Percentiles rank a stretch among this genome's conserved stretches.
These are phyloP conservation scores for Yamadazyma paraphyllophila DNA, from an alignment of 805 yeast species.

Conservation along the genomic window DNA sequence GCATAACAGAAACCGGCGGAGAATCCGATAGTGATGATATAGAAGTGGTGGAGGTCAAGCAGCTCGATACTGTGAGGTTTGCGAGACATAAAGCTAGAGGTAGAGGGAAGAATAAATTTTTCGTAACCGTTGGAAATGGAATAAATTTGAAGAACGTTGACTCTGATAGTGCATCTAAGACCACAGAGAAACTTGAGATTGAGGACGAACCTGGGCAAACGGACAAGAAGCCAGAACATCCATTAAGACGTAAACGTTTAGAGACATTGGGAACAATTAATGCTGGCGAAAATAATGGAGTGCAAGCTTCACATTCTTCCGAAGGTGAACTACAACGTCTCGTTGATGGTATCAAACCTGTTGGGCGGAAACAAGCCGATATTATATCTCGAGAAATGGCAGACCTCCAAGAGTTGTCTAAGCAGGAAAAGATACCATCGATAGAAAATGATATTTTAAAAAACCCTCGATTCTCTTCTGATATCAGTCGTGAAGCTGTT, in stretches of 20 bases:
- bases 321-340: too few relatives aligned
- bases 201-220: too few relatives aligned
- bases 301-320: too few relatives aligned
- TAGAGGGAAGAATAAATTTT: not conserved
- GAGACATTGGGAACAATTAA: too few relatives aligned
- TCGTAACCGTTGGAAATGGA: constrained; percentile 4
- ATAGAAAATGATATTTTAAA: not conserved
- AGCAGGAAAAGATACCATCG: not conserved
- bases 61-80: constrained; percentile 1
- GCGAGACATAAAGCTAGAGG: not conserved
- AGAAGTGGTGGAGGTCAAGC: not conserved
- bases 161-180: too few relatives aligned
- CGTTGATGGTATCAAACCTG: too few relatives aligned
- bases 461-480: not conserved
- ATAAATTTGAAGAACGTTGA: not conserved
- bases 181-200: too few relatives aligned
- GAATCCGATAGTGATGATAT: constrained; percentile 1
- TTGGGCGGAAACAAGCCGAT: not conserved
- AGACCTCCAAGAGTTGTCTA: not conserved
- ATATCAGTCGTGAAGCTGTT: not conserved
- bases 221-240: too few relatives aligned
- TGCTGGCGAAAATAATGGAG: too few relatives aligned
- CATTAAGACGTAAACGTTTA: too few relatives aligned
- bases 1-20: not conserved
- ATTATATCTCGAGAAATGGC: not conserved